These are phyloP conservation scores for Dacryopinax primogenitus DNA, from an alignment of 768 basidiomycete species.

Conservation along the genomic window DNA sequence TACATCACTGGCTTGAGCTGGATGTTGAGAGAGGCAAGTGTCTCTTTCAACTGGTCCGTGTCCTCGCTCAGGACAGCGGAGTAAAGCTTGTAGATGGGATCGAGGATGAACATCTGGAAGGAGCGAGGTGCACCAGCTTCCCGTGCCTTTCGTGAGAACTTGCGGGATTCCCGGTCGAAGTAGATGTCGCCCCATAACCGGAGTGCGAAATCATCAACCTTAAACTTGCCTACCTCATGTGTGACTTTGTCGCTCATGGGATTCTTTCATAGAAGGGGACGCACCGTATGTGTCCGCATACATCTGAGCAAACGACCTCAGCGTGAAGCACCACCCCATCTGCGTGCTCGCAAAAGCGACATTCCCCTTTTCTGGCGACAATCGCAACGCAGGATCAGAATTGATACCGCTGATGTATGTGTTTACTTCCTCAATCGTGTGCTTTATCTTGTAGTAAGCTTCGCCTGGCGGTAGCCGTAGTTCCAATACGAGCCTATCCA, in stretches of 20 bases:
- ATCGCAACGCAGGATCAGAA: constrained; percentile 70
- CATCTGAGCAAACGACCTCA: constrained; percentile 88
- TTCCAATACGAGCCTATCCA: constrained; percentile 93
- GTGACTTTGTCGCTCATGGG: not conserved
- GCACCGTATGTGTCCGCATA: constrained; percentile 86
- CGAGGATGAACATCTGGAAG: constrained; percentile 92
- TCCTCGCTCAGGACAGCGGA: constrained; percentile 81
- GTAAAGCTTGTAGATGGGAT: constrained; percentile 94
- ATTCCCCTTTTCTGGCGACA: constrained; percentile 92
- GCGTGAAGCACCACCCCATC: constrained; percentile 96
- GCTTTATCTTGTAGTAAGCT: constrained; percentile 97
- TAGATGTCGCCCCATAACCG: constrained; percentile 98
- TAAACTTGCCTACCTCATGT: constrained; percentile 47
- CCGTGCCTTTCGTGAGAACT: constrained; percentile 74
- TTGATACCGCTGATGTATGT: constrained; percentile 74
- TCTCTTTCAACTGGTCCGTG: constrained; percentile 70
- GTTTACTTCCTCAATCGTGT: constrained; percentile 97
- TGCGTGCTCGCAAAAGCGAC: constrained; percentile 95
- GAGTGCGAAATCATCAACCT: constrained; percentile 73
- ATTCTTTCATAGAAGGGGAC: constrained; percentile 13
- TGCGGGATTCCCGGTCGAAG: constrained; percentile 69
- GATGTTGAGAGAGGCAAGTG: constrained; percentile 65
- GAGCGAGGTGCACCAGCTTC: constrained; percentile 70
- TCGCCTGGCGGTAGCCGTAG: constrained; percentile 89
- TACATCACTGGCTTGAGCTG: constrained; percentile 82